A percentile compares a stretch with the other conserved stretches of the same genome.
Conservation (phyloP, 768 basidiomycete genomes). For the Psilocybe subaeruginosa region DNA sequence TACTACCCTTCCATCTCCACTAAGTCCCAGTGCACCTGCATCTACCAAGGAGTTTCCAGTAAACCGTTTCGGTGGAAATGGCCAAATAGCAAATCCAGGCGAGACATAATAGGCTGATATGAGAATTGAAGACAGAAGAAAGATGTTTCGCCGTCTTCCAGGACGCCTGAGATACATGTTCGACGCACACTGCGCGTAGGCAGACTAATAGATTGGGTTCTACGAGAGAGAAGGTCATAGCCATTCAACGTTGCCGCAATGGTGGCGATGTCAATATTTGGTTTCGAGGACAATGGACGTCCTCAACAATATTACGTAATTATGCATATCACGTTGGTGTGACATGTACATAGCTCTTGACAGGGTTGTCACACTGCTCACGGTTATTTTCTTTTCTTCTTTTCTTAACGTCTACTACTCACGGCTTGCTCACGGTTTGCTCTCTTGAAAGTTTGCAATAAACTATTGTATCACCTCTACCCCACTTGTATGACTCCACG, state of each 20-base stretch:
- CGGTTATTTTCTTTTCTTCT: background rate
- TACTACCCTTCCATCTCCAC: slow-evolving; percentile 70
- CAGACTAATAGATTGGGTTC: background rate
- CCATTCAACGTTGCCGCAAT: background rate
- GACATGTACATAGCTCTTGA: no score
- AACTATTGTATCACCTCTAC: no score
- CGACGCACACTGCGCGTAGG: slow-evolving; percentile 2
- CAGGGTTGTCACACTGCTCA: background rate
- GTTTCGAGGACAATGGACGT: slow-evolving; percentile 14
- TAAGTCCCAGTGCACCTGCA: slow-evolving; percentile 81
- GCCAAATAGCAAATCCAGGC: slow-evolving; percentile 58
- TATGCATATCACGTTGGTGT: no score
- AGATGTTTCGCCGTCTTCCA: slow-evolving; percentile 25
- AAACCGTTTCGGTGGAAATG: slow-evolving; percentile 87
- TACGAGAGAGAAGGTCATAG: background rate
- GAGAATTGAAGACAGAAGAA: slow-evolving; percentile 7
- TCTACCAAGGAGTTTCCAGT: slow-evolving; percentile 78
- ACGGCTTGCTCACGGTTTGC: no score
- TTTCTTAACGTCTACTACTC: no score
- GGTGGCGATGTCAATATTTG: slow-evolving; percentile 16
- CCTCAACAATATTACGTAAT: background rate
- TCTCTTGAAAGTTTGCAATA: no score
- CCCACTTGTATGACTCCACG: background rate
- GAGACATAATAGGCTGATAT: slow-evolving; percentile 16
- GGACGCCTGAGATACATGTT: slow-evolving; percentile 23